Conservation (phyloP, 805 yeast species). For the Starmerella sp. region DNA sequence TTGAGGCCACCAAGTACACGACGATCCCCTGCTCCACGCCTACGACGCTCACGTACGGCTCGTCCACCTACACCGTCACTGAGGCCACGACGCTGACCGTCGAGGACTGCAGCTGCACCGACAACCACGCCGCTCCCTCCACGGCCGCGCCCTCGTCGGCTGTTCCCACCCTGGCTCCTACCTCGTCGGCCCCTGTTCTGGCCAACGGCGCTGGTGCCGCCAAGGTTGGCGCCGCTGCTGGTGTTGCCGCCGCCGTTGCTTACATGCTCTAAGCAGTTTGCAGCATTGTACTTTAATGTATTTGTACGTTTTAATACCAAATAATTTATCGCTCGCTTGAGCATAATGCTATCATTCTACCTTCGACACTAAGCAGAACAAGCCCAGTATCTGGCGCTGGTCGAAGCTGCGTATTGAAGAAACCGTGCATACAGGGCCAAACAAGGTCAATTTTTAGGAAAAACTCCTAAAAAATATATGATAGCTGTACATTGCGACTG, state of each 20-base stretch:
- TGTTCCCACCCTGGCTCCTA: background rate
- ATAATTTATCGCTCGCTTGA: background rate
- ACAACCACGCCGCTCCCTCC: slow-evolving; percentile 1
- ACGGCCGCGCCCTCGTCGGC: slow-evolving; percentile 8
- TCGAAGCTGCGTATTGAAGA: no score
- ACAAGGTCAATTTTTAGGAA: no score
- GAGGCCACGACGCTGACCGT: slow-evolving; percentile 18
- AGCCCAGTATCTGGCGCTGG: background rate
- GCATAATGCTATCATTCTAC: background rate
- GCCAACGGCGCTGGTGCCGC: slow-evolving; percentile 19
- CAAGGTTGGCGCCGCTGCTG: slow-evolving; percentile 20
- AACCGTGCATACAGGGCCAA: no score
- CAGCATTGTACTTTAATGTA: background rate
- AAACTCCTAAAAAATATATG: no score
- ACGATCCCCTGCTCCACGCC: slow-evolving; percentile 18
- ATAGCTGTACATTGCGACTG: no score
- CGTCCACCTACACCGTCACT: slow-evolving; percentile 16
- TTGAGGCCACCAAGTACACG: slow-evolving; percentile 11
- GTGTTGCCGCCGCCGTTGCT: slow-evolving; percentile 21
- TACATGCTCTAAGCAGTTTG: slow-evolving; percentile 16
- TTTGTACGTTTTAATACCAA: background rate
- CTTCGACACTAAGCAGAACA: background rate
- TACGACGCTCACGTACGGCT: slow-evolving; percentile 18
- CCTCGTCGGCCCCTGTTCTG: slow-evolving; percentile 1
- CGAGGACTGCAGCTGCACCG: slow-evolving; percentile 20